These are phyloP conservation scores for Agaricus sinodeliciosus DNA, from an alignment of 768 basidiomycete species.

Conservation along the genomic window DNA sequence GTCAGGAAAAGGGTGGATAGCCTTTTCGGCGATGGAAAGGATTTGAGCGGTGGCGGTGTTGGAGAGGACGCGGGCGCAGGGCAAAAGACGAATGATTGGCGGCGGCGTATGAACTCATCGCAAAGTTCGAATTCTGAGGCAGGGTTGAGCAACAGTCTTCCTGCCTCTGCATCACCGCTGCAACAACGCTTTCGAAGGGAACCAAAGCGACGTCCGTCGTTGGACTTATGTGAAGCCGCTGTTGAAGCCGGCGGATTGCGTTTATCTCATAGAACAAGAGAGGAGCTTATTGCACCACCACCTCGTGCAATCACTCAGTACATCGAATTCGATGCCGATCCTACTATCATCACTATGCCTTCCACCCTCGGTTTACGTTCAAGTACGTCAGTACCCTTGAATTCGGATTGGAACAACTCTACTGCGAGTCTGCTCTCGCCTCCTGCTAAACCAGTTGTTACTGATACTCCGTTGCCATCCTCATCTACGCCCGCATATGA, in stretches of 20 bases:
- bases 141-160: slow-evolving; percentile 20
- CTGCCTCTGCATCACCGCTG: slow-evolving; percentile 9
- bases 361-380: slow-evolving; percentile 64
- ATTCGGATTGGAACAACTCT: slow-evolving; percentile 16
- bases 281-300: slow-evolving; percentile 55
- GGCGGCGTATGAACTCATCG: slow-evolving; percentile 4
- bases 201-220: slow-evolving; percentile 34
- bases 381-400: slow-evolving; percentile 18
- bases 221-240: slow-evolving; percentile 27
- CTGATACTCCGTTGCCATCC: slow-evolving; percentile 32
- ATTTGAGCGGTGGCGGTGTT: neutral
- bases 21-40: slow-evolving; percentile 34
- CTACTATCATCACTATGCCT: slow-evolving; percentile 49
- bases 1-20: slow-evolving; percentile 59
- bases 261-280: slow-evolving; percentile 45
- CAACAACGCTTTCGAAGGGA: slow-evolving; percentile 12
- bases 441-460: slow-evolving; percentile 22
- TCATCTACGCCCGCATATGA: slow-evolving; percentile 49
- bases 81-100: neutral
- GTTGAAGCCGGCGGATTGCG: slow-evolving; percentile 35
- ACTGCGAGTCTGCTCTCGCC: slow-evolving; percentile 23
- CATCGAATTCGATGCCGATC: slow-evolving; percentile 49
- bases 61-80: neutral
- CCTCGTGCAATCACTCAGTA: slow-evolving; percentile 75
- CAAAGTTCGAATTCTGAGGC: slow-evolving; percentile 6